Evolutionary conservation across 345 rosid genomes (phyloP).

Genomic region (Salix brachista): DNA sequence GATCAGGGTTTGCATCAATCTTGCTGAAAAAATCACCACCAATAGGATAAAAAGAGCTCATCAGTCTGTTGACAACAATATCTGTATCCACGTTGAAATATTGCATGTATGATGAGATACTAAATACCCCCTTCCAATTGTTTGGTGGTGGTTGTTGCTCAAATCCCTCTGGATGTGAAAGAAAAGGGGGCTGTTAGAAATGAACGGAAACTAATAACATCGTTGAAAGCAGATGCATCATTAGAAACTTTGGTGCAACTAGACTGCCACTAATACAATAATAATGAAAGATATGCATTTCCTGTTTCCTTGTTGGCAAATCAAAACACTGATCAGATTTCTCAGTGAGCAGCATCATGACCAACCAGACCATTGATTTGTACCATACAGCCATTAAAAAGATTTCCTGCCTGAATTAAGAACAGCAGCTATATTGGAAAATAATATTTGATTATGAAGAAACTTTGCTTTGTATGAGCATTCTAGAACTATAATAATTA

Average conservation of each 20-base stretch:
- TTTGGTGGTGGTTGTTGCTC: constrained; percentile 69
- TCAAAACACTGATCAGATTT: background rate
- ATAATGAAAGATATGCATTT: background rate
- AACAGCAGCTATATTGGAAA: background rate
- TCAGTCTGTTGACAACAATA: constrained; percentile 67
- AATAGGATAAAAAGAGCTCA: constrained; percentile 69
- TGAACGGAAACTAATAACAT: background rate
- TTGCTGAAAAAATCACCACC: constrained; percentile 81
- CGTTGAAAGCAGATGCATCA: background rate
- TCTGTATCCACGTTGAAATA: constrained; percentile 92
- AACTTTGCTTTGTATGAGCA: background rate
- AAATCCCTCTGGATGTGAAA: constrained; percentile 51
- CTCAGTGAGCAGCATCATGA: background rate
- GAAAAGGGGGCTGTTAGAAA: background rate
- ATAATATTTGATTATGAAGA: background rate
- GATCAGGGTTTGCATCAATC: constrained; percentile 89
- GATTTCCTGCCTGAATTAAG: background rate
- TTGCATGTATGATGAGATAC: constrained; percentile 69
- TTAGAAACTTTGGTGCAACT: background rate
- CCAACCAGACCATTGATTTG: background rate
- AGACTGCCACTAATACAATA: background rate
- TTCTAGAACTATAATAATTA: background rate
- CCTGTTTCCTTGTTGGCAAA: background rate
- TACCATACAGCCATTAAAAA: background rate
- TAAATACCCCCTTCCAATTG: constrained; percentile 85